Evolutionary conservation across 2,329 filamentous ascomycete species (phyloP).

Genomic region (Thermochaetoides dissita): DNA sequence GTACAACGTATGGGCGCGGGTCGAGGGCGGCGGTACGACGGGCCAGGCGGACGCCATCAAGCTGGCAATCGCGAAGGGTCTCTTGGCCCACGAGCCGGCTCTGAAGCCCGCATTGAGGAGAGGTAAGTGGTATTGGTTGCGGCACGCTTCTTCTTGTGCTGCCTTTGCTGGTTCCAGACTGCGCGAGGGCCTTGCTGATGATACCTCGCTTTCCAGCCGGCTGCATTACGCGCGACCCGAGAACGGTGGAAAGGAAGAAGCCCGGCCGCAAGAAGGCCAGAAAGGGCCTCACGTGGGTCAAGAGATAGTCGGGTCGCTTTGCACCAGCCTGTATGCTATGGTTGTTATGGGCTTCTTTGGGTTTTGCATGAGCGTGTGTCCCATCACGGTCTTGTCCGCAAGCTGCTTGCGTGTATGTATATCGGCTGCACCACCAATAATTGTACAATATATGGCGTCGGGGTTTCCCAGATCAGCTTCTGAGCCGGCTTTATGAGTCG

Average conservation of each 20-base stretch:
- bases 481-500: background rate
- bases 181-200: conserved; percentile 27
- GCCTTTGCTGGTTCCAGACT: conserved; percentile 2
- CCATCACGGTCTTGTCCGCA: conserved; percentile 5
- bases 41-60: conserved; percentile 93
- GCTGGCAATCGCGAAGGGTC: conserved; percentile 72
- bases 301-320: conserved; percentile 37
- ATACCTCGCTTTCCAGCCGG: conserved; percentile 50
- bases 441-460: conserved; percentile 12
- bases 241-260: conserved; percentile 96
- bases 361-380: conserved; percentile 8
- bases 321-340: too few species aligned
- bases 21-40: conserved; percentile 76
- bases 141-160: background rate
- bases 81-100: conserved; percentile 81
- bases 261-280: conserved; percentile 88
- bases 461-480: conserved; percentile 1
- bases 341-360: conserved; percentile 1
- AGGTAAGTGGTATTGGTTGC: conserved; percentile 46
- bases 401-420: conserved; percentile 8
- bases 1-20: conserved; percentile 87
- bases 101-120: conserved; percentile 75
- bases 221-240: conserved; percentile 78
- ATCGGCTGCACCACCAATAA: conserved; percentile 9
- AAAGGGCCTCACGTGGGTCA: conserved; percentile 98